Evolutionary conservation across 202 grass and related monocot species (phyloP), one percentile per base, ranked within the genome.

Genomic region (Carex sylvatica): DNA sequence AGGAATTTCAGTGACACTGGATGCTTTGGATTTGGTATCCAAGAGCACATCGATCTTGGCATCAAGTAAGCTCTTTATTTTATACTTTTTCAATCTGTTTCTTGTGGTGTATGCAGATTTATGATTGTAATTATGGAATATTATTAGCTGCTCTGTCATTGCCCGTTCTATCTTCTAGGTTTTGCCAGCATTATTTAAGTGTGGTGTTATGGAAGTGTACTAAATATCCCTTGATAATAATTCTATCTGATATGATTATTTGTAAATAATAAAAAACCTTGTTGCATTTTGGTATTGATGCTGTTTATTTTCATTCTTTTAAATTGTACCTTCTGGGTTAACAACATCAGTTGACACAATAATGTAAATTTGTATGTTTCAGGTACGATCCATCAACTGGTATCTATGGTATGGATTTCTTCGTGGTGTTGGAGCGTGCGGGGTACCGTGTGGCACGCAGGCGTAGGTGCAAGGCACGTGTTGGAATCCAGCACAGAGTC

Each of bases 401-500:
- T 85, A 95, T 95, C 26, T 95, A 95, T 59, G 93, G 90, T 38
- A 92, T 95, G 90, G 88, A 92, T 63, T 94, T 94, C 82, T 94
- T 79, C 0, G 90, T 94, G 4, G 90, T 94, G 74, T 87, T 95
- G 56, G 92, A 95, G 67, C 86, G 90, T 18, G 86, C 92, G 31
- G 92, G 92, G 42, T 95, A 95, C 74, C 88, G 93, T 19, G 93
- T 96, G 56, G 91, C 89, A 51, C 90, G 93, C 7, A 73, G 90
- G 23, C 93, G 93, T 52, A 83, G 93, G 31, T 96, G 93, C 90
- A 96, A 96, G 87, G 51, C 93, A 0, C 85, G 90, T 19, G 85
- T 92, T 22, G 93, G 93, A 3, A 92, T 96, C 79, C 93, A 96
- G 74, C 93, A 96, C 75, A 88, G 90, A 85, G 90, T 94, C 16